Evolutionary conservation across 768 basidiomycete species (phyloP).

Genomic region (Clitopilus hobsonii): DNA sequence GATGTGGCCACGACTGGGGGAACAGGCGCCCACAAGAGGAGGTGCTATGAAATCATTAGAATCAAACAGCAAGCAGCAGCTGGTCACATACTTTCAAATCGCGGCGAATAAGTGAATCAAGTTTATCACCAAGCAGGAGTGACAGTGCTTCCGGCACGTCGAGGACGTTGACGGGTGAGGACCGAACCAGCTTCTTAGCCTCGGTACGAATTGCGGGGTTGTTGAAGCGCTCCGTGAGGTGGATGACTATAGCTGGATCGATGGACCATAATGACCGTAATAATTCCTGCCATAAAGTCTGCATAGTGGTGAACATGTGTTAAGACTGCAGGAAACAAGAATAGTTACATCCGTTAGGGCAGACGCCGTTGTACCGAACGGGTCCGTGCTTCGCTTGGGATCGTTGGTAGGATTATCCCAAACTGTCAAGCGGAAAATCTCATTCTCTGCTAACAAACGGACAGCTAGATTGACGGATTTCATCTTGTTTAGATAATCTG

Average conservation of each 20-base stretch:
- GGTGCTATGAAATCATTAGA: conserved; percentile 45
- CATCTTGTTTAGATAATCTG: conserved; percentile 58
- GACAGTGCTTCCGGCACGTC: conserved; percentile 77
- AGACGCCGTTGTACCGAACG: conserved; percentile 47
- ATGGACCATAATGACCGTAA: conserved; percentile 77
- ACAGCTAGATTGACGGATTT: conserved; percentile 69
- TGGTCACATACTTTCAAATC: conserved; percentile 63
- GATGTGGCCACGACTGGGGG: conserved; percentile 78
- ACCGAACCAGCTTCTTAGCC: conserved; percentile 68
- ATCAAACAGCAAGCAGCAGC: background rate
- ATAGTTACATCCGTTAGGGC: conserved; percentile 53
- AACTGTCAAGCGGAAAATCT: conserved; percentile 78
- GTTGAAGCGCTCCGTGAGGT: conserved; percentile 89
- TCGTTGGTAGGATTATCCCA: conserved; percentile 91
- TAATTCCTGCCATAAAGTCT: conserved; percentile 65
- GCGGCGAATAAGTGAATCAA: conserved; percentile 51
- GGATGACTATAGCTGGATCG: conserved; percentile 77
- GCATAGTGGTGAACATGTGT: background rate
- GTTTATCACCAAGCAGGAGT: conserved; percentile 70
- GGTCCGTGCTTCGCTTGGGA: conserved; percentile 58
- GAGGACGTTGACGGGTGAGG: conserved; percentile 63
- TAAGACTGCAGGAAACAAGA: background rate
- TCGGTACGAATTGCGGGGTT: conserved; percentile 59
- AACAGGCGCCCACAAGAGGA: conserved; percentile 85
- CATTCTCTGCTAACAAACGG: conserved; percentile 85